Conservation (phyloP, 257 asterid genomes). For the Plantago ovata region DNA sequence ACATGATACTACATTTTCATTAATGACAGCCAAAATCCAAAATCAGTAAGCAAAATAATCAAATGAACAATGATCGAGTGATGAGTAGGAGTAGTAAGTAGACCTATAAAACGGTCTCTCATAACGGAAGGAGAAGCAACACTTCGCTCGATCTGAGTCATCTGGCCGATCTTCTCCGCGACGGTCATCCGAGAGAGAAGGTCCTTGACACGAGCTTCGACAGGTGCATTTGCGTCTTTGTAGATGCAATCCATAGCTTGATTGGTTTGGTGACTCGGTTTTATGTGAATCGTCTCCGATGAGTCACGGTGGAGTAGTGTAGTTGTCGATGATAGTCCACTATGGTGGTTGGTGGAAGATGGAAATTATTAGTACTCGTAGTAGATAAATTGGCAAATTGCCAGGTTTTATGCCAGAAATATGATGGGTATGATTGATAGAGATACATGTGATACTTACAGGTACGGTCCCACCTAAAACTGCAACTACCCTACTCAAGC, state of each 20-base stretch:
- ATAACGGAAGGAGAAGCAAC: constrained; percentile 49
- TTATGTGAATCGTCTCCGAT: not conserved
- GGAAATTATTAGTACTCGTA: too few species aligned
- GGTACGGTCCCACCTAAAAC: too few species aligned
- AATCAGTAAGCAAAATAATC: not conserved
- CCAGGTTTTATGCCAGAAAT: too few species aligned
- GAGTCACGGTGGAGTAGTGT: too few species aligned
- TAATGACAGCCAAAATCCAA: not conserved
- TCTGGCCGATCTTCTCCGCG: constrained; percentile 84
- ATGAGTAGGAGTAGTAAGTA: too few species aligned
- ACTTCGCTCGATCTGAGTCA: constrained; percentile 79
- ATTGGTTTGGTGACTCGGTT: not conserved
- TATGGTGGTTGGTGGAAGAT: too few species aligned
- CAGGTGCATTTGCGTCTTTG: constrained; percentile 61
- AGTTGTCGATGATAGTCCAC: too few species aligned
- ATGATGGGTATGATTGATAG: too few species aligned
- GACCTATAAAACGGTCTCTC: constrained; percentile 52
- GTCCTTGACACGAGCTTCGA: constrained; percentile 78
- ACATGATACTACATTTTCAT: too few species aligned
- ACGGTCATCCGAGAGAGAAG: constrained; percentile 83
- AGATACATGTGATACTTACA: too few species aligned
- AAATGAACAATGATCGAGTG: not conserved
- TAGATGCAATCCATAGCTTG: constrained; percentile 62
- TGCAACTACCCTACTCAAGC: too few species aligned
- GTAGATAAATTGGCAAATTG: too few species aligned